Evolutionary conservation across 306 rosid genomes (phyloP).

Genomic region (Ormosia emarginata): DNA sequence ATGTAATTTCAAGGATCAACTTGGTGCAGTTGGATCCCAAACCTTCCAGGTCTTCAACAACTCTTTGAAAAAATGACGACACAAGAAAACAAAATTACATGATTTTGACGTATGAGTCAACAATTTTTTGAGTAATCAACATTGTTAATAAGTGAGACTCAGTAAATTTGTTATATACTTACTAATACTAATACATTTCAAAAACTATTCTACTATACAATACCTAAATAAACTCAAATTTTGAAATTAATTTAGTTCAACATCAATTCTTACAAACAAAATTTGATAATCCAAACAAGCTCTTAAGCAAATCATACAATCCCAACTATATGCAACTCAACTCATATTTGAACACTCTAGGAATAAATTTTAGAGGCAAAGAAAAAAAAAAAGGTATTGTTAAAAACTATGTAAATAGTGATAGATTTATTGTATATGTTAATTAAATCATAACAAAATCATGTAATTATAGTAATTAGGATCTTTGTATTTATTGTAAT

Average conservation of each 20-base stretch:
- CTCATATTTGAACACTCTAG: neutral
- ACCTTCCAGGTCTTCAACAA: neutral
- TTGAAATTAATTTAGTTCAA: neutral
- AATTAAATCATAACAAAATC: too few relatives aligned
- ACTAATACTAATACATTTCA: neutral
- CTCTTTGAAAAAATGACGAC: neutral
- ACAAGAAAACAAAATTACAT: neutral
- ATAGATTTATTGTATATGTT: too few relatives aligned
- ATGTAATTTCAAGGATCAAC: slow-evolving; percentile 8
- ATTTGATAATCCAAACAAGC: neutral
- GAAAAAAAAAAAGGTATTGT: too few relatives aligned
- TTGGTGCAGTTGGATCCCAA: slow-evolving; percentile 13
- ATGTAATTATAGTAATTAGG: too few relatives aligned
- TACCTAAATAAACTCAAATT: neutral
- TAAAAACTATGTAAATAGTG: too few relatives aligned
- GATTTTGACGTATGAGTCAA: neutral
- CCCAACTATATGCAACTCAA: neutral
- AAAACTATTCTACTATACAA: neutral
- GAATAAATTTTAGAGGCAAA: too few relatives aligned
- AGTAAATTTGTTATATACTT: neutral
- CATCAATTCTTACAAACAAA: neutral
- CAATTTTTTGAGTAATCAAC: neutral
- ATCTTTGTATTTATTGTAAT: too few relatives aligned
- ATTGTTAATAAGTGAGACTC: neutral
- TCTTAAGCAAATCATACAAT: neutral